phyloP scores from a whole-genome alignment of 805 yeast genomes.

The Candida quercuum region DNA sequence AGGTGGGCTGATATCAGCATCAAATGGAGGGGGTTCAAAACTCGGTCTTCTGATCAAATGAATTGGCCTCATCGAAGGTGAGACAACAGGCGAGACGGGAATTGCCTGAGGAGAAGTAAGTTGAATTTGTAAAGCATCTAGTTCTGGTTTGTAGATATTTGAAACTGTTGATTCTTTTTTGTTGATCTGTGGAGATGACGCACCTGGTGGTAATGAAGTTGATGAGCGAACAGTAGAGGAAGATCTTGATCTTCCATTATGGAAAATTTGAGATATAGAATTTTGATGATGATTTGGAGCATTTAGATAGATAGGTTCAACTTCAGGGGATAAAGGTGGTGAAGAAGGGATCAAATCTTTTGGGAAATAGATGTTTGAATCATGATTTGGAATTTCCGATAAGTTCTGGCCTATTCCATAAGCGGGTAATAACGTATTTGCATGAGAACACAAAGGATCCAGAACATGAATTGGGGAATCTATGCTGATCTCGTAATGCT shows the following conservation, averaged over 20 bases:
- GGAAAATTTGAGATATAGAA: conserved; percentile 8
- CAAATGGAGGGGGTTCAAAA: conserved; percentile 61
- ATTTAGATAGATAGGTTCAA: conserved; percentile 36
- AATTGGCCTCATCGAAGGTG: conserved; percentile 47
- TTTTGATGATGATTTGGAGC: background rate
- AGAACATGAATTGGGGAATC: conserved; percentile 90
- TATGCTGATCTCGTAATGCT: conserved; percentile 90
- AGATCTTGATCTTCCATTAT: conserved; percentile 23
- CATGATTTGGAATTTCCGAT: conserved; percentile 16
- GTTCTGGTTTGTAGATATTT: conserved; percentile 56
- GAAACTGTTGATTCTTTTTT: conserved; percentile 20
- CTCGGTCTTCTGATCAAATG: conserved; percentile 50
- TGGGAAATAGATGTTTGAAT: conserved; percentile 36
- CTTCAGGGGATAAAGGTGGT: conserved; percentile 54
- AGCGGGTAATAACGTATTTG: conserved; percentile 72
- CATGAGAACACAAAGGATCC: conserved; percentile 73
- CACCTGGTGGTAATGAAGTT: too few relatives aligned
- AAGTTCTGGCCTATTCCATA: conserved; percentile 36
- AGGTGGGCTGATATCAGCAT: conserved; percentile 36
- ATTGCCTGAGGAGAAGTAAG: conserved; percentile 61
- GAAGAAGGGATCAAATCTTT: conserved; percentile 29
- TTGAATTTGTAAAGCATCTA: conserved; percentile 39
- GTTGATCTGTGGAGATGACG: background rate
- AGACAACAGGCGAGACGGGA: conserved; percentile 48
- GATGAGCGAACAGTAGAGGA: conserved; percentile 24